phyloP scores from a whole-genome alignment of 805 yeast species.

The Candida pini region DNA sequence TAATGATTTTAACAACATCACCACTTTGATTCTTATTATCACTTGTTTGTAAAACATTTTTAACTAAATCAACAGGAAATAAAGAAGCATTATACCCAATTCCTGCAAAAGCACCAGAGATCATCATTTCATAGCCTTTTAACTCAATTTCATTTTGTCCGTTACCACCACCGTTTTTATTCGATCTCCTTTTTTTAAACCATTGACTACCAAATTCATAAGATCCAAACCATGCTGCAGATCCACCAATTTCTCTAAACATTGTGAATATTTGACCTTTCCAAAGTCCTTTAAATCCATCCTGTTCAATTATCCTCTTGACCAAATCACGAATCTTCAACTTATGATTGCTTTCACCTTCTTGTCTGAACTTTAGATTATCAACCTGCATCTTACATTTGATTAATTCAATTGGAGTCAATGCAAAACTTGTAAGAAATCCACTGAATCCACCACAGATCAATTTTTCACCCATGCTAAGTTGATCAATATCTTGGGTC shows the following conservation, averaged over 20 bases:
- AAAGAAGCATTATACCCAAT: slow-evolving; percentile 70
- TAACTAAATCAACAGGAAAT: slow-evolving; percentile 88
- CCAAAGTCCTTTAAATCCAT: slow-evolving; percentile 76
- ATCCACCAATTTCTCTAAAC: slow-evolving; percentile 80
- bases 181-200: slow-evolving; percentile 28
- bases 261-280: slow-evolving; percentile 80
- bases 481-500: slow-evolving; percentile 10
- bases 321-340: slow-evolving; percentile 31
- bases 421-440: slow-evolving; percentile 68
- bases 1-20: slow-evolving; percentile 34
- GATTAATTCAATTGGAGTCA: slow-evolving; percentile 89
- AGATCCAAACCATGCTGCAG: slow-evolving; percentile 92
- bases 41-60: slow-evolving; percentile 74
- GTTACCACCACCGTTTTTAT: slow-evolving; percentile 13
- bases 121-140: slow-evolving; percentile 48
- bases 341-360: slow-evolving; percentile 18
- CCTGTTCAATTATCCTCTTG: slow-evolving; percentile 33
- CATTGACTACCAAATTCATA: slow-evolving; percentile 52
- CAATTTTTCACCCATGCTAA: slow-evolving; percentile 30
- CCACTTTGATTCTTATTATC: slow-evolving; percentile 18
- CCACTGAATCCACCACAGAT: slow-evolving; percentile 81
- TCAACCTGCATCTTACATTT: slow-evolving; percentile 85
- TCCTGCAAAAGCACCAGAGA: slow-evolving; percentile 87
- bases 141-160: slow-evolving; percentile 13
- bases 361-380: slow-evolving; percentile 22